Evolutionary conservation across 768 basidiomycete species (phyloP), one percentile per base, ranked within the genome.

Genomic region (Leccinum fibrillosum): DNA sequence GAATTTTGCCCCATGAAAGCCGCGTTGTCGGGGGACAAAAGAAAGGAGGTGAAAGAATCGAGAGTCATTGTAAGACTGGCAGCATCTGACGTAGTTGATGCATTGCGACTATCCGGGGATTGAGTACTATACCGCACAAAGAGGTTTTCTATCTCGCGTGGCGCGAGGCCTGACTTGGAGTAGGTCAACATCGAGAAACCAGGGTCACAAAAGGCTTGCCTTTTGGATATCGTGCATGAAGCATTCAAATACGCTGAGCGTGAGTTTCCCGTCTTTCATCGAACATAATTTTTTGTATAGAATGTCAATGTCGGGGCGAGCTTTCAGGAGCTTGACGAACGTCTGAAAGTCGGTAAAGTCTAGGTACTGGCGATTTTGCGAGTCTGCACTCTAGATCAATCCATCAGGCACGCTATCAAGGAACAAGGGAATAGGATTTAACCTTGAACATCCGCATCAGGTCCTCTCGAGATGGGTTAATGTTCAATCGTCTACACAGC

Each of bases 271-370:
- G 2, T 72, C 58, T 8, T 67, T 61, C 32, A 62, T 55, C 0
- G 58, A 71, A 37, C 69, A 69, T 25, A 84, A 60, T 30, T 70
- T 74, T 59, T 74, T 74, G 70, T 87, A 89, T 8, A 97, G 72
- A 0, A 76, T 66, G 54, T 90, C 86, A 1, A 98, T 70, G 50
- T 98, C 96, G 0, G 90, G 86, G 15, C 96, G 84, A n/a, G 81
- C 78, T 69, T 94, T 95, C 56, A 97, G 80, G 32, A 85, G 71
- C 66, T 88, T 90, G 61, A 95, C 89, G 60, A 98, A 93, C 12
- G 75, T 77, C 62, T 89, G 87, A 70, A 96, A 98, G 56, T 86
- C 88, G 1, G 77, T 61, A 66, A 93, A 94, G 69, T 92, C 85
- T 32, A 97, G 82, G 60, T 80, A 83, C 0, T 82, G 83, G 1